phyloP scores from a whole-genome alignment of 2,329 filamentous ascomycete genomes.

The Colletotrichum nymphaeae region DNA sequence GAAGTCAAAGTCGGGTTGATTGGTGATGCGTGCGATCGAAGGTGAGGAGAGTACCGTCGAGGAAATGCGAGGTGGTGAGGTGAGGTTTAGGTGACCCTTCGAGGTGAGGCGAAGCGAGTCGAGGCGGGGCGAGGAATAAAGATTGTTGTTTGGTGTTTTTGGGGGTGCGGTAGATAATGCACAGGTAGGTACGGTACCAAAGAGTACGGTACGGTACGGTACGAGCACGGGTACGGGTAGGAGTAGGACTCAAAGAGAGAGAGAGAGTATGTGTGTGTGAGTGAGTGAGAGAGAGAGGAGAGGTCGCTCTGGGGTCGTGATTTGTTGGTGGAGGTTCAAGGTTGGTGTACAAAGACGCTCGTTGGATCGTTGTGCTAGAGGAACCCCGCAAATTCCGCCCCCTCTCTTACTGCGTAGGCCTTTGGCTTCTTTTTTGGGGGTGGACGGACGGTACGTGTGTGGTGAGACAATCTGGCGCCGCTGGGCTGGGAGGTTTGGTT shows the following conservation, averaged over 20 bases:
- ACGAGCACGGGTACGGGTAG: background rate
- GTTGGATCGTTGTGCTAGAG: conserved; percentile 28
- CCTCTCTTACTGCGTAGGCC: conserved; percentile 27
- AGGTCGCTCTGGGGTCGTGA: conserved; percentile 32
- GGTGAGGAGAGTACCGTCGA: background rate
- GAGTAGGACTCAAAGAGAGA: background rate
- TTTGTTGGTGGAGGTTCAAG: conserved; percentile 36
- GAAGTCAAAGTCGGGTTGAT: background rate
- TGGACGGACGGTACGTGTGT: conserved; percentile 7
- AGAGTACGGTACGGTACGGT: background rate
- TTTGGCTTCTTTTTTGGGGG: background rate
- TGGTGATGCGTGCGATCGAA: background rate
- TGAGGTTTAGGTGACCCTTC: conserved; percentile 14
- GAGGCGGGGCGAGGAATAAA: background rate
- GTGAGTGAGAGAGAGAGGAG: background rate
- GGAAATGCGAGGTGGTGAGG: conserved; percentile 13
- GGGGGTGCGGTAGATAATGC: conserved; percentile 14
- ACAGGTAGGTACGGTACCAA: background rate
- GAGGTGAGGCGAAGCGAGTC: conserved; percentile 11
- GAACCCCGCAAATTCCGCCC: conserved; percentile 36
- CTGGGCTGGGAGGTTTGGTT: conserved; percentile 9
- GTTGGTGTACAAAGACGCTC: conserved; percentile 33
- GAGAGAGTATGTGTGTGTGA: background rate
- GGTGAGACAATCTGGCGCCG: conserved; percentile 20
- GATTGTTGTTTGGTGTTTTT: background rate